Conservation (phyloP, 163 green algal species). For the Chlamydomonas reinhardtii region DNA sequence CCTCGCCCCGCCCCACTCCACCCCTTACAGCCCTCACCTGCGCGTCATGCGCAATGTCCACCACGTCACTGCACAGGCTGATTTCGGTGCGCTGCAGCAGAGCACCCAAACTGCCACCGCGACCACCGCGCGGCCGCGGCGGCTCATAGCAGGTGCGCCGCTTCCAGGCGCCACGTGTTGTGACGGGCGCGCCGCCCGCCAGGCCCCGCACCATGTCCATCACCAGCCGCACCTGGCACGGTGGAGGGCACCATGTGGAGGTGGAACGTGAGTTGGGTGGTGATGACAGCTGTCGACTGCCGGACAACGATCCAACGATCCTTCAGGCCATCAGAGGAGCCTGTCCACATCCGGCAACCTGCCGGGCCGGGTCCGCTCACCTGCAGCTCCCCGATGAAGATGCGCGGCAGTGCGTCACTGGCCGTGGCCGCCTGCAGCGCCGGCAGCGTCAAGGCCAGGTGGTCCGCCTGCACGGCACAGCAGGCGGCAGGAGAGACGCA, state of each 20-base stretch:
- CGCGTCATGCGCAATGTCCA: constrained; percentile 63
- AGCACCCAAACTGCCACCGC: not conserved
- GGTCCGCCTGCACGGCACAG: too few species aligned
- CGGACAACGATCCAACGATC: too few species aligned
- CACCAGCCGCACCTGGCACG: constrained; percentile 56
- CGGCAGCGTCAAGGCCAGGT: not conserved
- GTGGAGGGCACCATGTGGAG: too few species aligned
- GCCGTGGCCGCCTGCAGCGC: not conserved
- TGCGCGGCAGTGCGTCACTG: constrained; percentile 24
- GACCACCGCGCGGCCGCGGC: not conserved
- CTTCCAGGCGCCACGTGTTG: constrained; percentile 38
- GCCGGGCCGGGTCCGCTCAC: not conserved
- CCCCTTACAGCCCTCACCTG: constrained; percentile 50
- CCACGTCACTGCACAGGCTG: constrained; percentile 49
- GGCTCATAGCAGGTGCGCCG: constrained; percentile 39
- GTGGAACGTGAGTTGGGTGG: too few species aligned
- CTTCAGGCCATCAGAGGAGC: too few species aligned
- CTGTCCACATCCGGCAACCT: too few species aligned
- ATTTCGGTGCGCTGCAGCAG: constrained; percentile 60
- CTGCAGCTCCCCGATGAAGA: constrained; percentile 64
- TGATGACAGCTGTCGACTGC: too few species aligned
- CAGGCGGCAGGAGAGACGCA: too few species aligned
- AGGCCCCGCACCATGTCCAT: constrained; percentile 50
- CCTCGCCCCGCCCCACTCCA: too few species aligned
- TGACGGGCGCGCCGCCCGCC: constrained; percentile 19